phyloP scores from a whole-genome alignment of 2,329 filamentous ascomycete genomes.

The Verticillium dahliae region DNA sequence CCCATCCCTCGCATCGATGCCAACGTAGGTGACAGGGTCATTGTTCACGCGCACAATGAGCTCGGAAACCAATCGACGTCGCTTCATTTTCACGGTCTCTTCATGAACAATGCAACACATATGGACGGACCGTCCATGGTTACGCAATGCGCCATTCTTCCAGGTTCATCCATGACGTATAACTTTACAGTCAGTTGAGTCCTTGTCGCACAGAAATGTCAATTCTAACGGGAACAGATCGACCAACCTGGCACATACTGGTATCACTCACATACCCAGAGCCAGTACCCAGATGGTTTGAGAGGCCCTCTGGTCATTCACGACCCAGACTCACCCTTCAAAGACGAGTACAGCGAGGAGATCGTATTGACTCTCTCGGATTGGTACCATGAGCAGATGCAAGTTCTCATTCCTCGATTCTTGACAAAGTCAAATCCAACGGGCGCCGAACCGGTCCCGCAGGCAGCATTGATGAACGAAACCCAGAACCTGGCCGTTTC shows the following conservation, averaged over 20 bases:
- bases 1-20: constrained; percentile 62
- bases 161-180: constrained; percentile 61
- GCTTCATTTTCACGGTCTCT: constrained; percentile 66
- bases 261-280: constrained; percentile 67
- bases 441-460: constrained; percentile 59
- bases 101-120: constrained; percentile 57
- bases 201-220: not conserved
- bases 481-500: constrained; percentile 45
- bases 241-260: constrained; percentile 69
- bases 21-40: constrained; percentile 53
- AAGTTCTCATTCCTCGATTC: constrained; percentile 37
- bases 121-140: constrained; percentile 67
- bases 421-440: constrained; percentile 48
- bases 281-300: constrained; percentile 66
- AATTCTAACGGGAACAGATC: constrained; percentile 28
- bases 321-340: constrained; percentile 54
- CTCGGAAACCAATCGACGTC: constrained; percentile 58
- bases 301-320: constrained; percentile 59
- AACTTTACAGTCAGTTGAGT: constrained; percentile 51
- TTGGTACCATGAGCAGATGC: constrained; percentile 60
- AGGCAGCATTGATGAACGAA: constrained; percentile 67
- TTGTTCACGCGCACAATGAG: constrained; percentile 52
- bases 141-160: constrained; percentile 60
- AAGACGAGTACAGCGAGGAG: constrained; percentile 54
- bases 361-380: constrained; percentile 60